A percentile compares a stretch with the other conserved stretches of the same genome.
phyloP scores from a whole-genome alignment of 176 grass and related monocot genomes.

The Aechmea fasciata region DNA sequence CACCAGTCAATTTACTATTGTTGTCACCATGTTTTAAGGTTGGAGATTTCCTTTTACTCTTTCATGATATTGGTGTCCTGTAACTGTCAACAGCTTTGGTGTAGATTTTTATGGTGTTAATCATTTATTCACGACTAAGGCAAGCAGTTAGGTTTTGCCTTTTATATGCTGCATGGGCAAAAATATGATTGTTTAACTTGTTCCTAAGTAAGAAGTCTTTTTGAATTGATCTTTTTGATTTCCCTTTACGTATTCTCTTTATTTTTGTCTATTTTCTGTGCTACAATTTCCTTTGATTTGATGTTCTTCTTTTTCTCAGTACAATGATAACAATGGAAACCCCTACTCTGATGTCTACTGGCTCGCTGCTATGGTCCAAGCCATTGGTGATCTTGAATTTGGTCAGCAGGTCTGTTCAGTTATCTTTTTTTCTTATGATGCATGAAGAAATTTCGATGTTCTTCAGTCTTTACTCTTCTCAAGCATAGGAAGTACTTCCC shows the following conservation, averaged over 20 bases:
- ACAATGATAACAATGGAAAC: constrained; percentile 98
- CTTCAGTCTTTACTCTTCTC: too few species aligned
- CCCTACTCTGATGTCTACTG: constrained; percentile 85
- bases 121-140: too few species aligned
- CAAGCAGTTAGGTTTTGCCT: too few species aligned
- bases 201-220: neutral
- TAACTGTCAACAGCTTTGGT: too few species aligned
- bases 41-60: too few species aligned
- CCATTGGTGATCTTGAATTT: constrained; percentile 91
- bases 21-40: too few species aligned
- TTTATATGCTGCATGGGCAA: too few species aligned
- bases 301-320: constrained; percentile 39
- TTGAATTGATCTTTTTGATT: neutral
- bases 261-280: neutral
- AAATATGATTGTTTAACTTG: too few species aligned
- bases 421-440: constrained; percentile 3
- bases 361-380: constrained; percentile 86
- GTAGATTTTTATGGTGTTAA: too few species aligned
- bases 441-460: too few species aligned
- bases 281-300: neutral
- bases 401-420: constrained; percentile 72
- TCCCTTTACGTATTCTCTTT: neutral
- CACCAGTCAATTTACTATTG: too few species aligned
- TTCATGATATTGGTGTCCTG: too few species aligned
- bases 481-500: neutral